phyloP scores from a whole-genome alignment of 2,329 filamentous ascomycete species.

The Penicillium sp. region DNA sequence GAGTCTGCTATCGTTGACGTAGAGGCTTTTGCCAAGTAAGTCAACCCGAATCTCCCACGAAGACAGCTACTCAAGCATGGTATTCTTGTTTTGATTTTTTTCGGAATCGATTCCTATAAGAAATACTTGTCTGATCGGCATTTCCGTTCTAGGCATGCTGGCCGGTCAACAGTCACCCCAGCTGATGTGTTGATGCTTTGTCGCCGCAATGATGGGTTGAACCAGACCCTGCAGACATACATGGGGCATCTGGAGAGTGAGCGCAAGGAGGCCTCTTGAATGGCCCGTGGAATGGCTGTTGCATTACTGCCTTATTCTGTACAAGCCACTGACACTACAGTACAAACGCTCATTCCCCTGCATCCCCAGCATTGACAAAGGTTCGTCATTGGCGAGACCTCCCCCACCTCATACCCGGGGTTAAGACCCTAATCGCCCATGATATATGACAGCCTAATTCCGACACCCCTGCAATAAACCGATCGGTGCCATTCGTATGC shows the following conservation, averaged over 20 bases:
- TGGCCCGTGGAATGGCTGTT: background rate
- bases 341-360: background rate
- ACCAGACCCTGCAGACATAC: constrained; percentile 62
- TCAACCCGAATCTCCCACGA: background rate
- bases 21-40: constrained; percentile 61
- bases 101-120: background rate
- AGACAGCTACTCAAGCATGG: constrained; percentile 1
- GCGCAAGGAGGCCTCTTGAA: constrained; percentile 26
- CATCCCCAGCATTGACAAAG: background rate
- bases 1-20: constrained; percentile 60
- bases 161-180: constrained; percentile 73
- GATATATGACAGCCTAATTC: constrained; percentile 10
- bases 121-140: constrained; percentile 6
- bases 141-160: constrained; percentile 68
- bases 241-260: constrained; percentile 28
- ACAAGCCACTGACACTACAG: background rate
- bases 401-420: background rate
- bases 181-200: constrained; percentile 87
- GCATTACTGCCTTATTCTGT: background rate
- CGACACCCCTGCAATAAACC: background rate
- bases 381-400: constrained; percentile 12
- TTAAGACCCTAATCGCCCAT: background rate
- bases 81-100: background rate
- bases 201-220: constrained; percentile 80
- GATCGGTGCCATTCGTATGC: constrained; percentile 1